Percentiles rank a stretch among this genome's conserved stretches.
phyloP scores from a whole-genome alignment of 306 rosid species.

The Prunus mume region DNA sequence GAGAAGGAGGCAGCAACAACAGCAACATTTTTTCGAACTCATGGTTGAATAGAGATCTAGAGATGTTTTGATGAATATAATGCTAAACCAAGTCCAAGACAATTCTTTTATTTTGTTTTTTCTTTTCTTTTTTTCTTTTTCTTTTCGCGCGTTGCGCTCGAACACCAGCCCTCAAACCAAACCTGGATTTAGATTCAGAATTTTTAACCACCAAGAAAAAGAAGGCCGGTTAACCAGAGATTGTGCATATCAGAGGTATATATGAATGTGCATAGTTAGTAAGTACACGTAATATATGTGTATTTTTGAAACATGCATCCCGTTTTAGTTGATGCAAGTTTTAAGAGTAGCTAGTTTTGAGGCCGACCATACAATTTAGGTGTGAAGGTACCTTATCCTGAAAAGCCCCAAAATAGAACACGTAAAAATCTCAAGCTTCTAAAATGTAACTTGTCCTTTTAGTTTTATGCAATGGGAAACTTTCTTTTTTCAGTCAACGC shows the following conservation, averaged over 20 bases:
- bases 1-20: conserved; percentile 1
- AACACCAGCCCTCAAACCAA: neutral
- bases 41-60: conserved; percentile 14
- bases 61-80: conserved; percentile 27
- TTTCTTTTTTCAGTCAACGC: no score
- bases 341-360: neutral
- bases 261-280: neutral
- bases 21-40: conserved; percentile 1
- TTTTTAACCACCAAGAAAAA: neutral
- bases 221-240: neutral
- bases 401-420: no score
- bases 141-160: neutral
- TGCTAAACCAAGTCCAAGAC: neutral
- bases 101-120: neutral
- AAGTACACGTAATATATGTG: neutral
- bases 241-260: neutral
- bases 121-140: neutral
- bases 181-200: no score
- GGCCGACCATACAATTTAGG: neutral
- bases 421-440: no score
- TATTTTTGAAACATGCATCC: neutral
- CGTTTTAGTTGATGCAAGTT: neutral
- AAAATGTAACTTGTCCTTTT: no score
- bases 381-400: neutral
- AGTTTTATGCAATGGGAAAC: no score